Base-by-base conservation (phyloP, 2,329 filamentous ascomycete genomes). In the Tolypocladium album region DNA sequence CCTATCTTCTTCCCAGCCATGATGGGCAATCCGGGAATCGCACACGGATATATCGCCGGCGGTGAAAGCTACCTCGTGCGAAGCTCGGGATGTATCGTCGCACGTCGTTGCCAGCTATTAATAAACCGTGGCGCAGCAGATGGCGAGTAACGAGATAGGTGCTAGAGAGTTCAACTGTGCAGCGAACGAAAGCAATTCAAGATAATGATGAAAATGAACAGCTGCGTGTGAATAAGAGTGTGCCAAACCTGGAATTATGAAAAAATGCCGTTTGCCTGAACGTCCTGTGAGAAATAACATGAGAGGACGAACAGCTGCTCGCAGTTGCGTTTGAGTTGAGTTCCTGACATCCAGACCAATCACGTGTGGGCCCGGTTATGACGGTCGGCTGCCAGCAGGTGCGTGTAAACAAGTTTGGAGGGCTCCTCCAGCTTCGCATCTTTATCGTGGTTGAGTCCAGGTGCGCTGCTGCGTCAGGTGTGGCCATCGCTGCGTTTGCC, bases 1-100 rank as follows among this genome's bases (percentile, higher is more conserved):
- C 38, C 50, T 75, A 69, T 80, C 67, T 76, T 80, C 67, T 79
- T 78, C 68, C 74, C 82, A 56, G 72, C 73, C 79, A 82, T 82
- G 58, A 13, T 60, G 58, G 20, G 58, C n/a, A 5, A 13, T 31
- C 38, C 38, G 22, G 36, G 36, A 13, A 6, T n/a, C 36, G n/a
- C 55, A 27, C 36, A 20, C 53, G n/a, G 36, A 27, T 12, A n/a
- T 17, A 4, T 20, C 38, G 36, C 22, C 3, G 8, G 9, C n/a
- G 22, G 36, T n/a, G 38, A 24, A 56, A 22, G 36, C 13, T 40
- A 31, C 27, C 27, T 31, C 5, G 11, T 24, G n/a, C 43, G 40
- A 59, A 34, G 20, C 45, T 12, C 11, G 31, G 31, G 20, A 34
- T 40, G 24, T 56, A 31, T 42, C 55, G 55, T 56, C 9, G 17